Evolutionary conservation across 1,284 basidiomycete genomes (phyloP).

Genomic region (Ganoderma leucocontextum): DNA sequence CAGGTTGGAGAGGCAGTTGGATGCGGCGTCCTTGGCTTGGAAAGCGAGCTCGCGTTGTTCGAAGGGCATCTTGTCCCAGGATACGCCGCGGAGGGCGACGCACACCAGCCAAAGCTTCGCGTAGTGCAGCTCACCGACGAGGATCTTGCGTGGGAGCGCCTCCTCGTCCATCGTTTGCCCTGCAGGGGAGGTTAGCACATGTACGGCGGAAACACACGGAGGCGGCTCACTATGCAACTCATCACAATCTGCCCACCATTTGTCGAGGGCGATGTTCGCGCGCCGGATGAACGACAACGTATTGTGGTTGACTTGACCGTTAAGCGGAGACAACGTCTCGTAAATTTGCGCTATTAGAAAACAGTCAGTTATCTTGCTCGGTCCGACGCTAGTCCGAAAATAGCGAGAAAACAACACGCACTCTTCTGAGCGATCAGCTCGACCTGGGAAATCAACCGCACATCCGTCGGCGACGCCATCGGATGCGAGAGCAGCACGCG

Average conservation of each 20-base stretch:
- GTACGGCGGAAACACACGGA: not conserved
- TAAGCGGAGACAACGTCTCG: conserved; percentile 86
- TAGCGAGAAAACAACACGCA: conserved; percentile 43
- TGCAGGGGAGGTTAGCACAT: conserved; percentile 38
- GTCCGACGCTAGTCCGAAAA: not conserved
- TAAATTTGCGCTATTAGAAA: conserved; percentile 79
- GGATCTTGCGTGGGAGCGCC: conserved; percentile 83
- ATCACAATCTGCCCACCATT: conserved; percentile 91
- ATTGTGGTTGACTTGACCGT: conserved; percentile 86
- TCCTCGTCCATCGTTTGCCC: conserved; percentile 86
- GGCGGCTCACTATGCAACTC: conserved; percentile 73
- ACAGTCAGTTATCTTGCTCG: conserved; percentile 17
- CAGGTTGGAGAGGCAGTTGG: conserved; percentile 84
- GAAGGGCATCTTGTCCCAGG: conserved; percentile 94
- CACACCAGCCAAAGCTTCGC: conserved; percentile 95
- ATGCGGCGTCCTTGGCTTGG: conserved; percentile 92
- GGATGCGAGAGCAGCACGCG: conserved; percentile 83
- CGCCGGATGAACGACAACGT: conserved; percentile 88
- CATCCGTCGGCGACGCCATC: conserved; percentile 89
- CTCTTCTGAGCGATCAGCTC: conserved; percentile 94
- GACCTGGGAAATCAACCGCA: conserved; percentile 85
- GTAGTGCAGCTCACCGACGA: conserved; percentile 88
- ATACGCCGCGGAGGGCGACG: conserved; percentile 87
- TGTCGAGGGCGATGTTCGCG: conserved; percentile 85
- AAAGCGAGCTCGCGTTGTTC: conserved; percentile 94